Evolutionary conservation across 305 asterid genomes (phyloP), one percentile per base, ranked within the genome.

Genomic region (Fraxinus paxiana): DNA sequence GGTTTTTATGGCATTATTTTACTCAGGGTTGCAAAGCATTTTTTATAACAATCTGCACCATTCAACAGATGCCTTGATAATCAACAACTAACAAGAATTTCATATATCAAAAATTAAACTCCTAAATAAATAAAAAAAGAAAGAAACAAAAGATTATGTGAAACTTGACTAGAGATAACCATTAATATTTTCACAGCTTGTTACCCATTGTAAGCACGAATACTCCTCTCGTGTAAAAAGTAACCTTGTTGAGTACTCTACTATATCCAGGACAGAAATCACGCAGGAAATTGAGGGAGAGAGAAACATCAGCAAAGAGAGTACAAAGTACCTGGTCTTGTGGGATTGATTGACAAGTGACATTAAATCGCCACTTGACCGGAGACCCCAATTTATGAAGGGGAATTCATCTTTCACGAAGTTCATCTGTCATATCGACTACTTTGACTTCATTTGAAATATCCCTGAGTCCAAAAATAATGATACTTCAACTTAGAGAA

Each of bases 401-500:
- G 69, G 3, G 54, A 15, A 15, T 22, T 80, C 82, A 56, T 67
- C 87, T 67, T 74, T 67, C 18, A 77, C 10, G 31, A 73, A 61
- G 69, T 20, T 37, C 73, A 61, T 82, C 88, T 34, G 83, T 28
- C 71, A 59, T 74, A 67, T 63, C 73, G 34, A 82, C 89, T 17
- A 77, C 83, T 77, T 84, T 74, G 63, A 83, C 80, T 28, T 78
- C 65, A 20, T 20, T 69, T 17, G 86, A 75, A 72, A 77, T 82
- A 78, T 81, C 83, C 87, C 90, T 85, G 88, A 51, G 80, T 51
- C 37, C 43, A 77, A 22, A 6, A 43, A 24, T 5, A 56, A 59
- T 10, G 56, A 12, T 51, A 71, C 43, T 75, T 59, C 61, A 41
- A 74, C 41, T 20, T 15, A 15, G 76, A 26, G 48, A 20, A 76